Base-by-base conservation (phyloP, 805 yeast genomes). In the Diddensiella santjacobensis region DNA sequence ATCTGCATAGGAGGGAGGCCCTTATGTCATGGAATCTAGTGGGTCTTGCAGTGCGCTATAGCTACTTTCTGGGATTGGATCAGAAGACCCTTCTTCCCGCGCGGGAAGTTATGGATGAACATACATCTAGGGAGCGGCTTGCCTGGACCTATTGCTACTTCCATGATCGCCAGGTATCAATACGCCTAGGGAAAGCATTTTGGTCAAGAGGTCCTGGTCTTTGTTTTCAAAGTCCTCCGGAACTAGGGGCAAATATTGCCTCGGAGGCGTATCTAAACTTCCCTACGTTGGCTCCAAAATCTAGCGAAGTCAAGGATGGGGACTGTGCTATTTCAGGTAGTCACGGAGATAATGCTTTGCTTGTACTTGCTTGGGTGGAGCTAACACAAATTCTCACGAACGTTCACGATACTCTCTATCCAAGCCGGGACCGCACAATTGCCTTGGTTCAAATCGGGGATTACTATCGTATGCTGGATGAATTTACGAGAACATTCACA, bases 151-250 rank as follows among this genome's bases (percentile, higher is more conserved):
- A 56, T 36, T 51, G 58, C 38, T 55, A 56, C 40, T 40, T 55
- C 29, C 55, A 52, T 35, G 59, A 56, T 31, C 53, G 59, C 17
- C 58, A 56, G 45, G 53, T 47, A 4, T 55, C 59, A 3, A 50
- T 56, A 22, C 53, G 58, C 3, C 48, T 55, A 1, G 59, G 60
- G 2, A 48, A 55, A 31, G 55, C 58, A 19, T 56, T 56, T 29
- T 51, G 60, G 59, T 45, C 51, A 18, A 51, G 59, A 1, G 60
- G 59, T 4, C 59, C 60, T 2, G 58, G 55, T 3, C 48, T 53
- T 11, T 55, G 58, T 35, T 56, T 56, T 35, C 45, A 46, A 22
- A 46, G 40, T 40, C 49, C 44, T 8, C 38, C 40, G 17, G 45
- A 30, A 11, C 17, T 37, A 18, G 45, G 39, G 11, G 18, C 37